Base-by-base conservation (phyloP, 805 yeast species). In the Metschnikowia aberdeeniae region DNA sequence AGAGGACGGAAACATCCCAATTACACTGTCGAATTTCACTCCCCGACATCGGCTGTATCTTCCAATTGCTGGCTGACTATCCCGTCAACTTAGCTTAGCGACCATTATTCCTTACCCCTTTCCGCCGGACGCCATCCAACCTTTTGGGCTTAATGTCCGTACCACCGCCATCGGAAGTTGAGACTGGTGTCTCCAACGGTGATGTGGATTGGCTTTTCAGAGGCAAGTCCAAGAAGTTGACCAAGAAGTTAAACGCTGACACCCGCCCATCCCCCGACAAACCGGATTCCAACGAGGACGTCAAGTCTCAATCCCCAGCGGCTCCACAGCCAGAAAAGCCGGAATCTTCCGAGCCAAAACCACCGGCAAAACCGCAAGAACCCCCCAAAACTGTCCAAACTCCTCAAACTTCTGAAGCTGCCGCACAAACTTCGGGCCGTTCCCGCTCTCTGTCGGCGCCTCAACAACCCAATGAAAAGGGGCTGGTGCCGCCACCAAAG, bases 131-230 rank as follows among this genome's bases (percentile, higher is more conserved):
- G 22, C 27, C 34, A 34, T 14, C 10, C 24, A 24, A 12, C 29
- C 11, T 26, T 20, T 11, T 34, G 14, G 6, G 10, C 24, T 26
- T 14, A 13, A 52, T 52, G 56, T 47, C 51, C 27, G 45, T 35
- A 8, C 44, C 49, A 9, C 47, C 52, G 27, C 49, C 50, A 9
- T 42, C 51, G 10, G 57, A 55, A 17, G 47, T 55, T 48, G 72
- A 67, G 20, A 62, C 75, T 7, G 86, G 86, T 4, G 86, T 81
- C 2, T 68, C 84, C 42, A 81, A 83, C 55, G 84, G 86, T 36
- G 92, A 86, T 54, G 89, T 86, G 10, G 95, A 86, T 58, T 86
- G 95, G 95, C 68, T 86, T 24, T 86, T 86, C 59, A 72, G 89
- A 55, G 90, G 90, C n/a, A 82, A 82, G 59, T 81, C 82, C 34